phyloP scores from a whole-genome alignment of 106 monocot species.

The Xerophyta viscosa region DNA sequence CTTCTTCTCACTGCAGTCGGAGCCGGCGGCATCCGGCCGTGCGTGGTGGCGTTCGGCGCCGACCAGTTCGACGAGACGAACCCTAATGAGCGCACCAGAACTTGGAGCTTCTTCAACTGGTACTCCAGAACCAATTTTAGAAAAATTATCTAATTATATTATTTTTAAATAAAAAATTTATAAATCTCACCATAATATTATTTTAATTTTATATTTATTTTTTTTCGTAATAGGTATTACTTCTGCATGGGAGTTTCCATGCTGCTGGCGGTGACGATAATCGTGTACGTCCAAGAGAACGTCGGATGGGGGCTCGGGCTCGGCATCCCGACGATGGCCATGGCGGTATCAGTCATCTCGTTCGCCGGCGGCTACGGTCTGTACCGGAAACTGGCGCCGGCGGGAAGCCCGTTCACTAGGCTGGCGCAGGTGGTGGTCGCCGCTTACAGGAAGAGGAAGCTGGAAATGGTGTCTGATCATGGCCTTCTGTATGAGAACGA shows the following conservation, averaged over 20 bases:
- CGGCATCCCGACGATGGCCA: conserved; percentile 46
- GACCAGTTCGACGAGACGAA: conserved; percentile 59
- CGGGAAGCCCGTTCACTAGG: conserved; percentile 58
- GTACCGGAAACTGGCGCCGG: conserved; percentile 35
- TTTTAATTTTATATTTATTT: too few species aligned
- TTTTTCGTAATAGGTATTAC: too few species aligned
- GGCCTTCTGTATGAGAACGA: conserved; percentile 54
- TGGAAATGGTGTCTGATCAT: conserved; percentile 17
- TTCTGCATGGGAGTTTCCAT: conserved; percentile 54
- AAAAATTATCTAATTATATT: too few species aligned
- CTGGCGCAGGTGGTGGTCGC: conserved; percentile 52
- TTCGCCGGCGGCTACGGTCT: conserved; percentile 39
- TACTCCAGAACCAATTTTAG: too few species aligned
- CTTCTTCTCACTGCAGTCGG: conserved; percentile 42
- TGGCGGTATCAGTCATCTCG: conserved; percentile 38
- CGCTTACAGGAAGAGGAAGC: conserved; percentile 62
- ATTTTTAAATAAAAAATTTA: too few species aligned
- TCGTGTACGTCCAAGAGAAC: conserved; percentile 67
- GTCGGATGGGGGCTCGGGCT: conserved; percentile 66
- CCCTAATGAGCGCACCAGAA: conserved; percentile 26
- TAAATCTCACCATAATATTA: too few species aligned
- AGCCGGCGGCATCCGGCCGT: conserved; percentile 55
- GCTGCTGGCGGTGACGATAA: conserved; percentile 47
- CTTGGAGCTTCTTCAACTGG: conserved; percentile 76
- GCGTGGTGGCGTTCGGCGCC: conserved; percentile 61